Evolutionary conservation across 2,329 filamentous ascomycete genomes (phyloP).

Genomic region (Metarhizium robertsii): DNA sequence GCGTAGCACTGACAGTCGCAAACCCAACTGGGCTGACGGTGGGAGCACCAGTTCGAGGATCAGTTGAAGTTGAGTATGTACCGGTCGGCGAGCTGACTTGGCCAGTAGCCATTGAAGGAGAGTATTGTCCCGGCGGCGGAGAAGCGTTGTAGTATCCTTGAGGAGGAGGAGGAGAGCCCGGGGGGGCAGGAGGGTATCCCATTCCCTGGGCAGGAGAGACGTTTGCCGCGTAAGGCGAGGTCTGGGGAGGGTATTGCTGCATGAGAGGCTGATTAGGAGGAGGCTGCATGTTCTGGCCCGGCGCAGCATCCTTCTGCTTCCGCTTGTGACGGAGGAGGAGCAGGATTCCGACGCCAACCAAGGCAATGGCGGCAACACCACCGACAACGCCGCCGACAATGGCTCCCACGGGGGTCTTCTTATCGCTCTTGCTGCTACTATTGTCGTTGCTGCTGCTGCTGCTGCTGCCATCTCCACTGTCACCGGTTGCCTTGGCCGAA

Average conservation of each 20-base stretch:
- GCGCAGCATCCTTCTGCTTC: not conserved
- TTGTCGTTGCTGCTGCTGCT: not conserved
- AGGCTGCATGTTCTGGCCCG: not conserved
- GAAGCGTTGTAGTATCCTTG: too few relatives aligned
- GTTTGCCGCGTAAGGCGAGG: not conserved
- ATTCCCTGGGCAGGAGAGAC: not conserved
- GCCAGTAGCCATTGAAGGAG: not conserved
- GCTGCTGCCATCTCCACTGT: not conserved
- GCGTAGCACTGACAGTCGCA: not conserved
- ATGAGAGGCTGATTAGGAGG: not conserved
- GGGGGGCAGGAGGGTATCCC: not conserved
- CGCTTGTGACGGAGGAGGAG: slow-evolving; percentile 2
- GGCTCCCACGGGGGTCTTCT: not conserved
- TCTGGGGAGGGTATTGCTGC: not conserved
- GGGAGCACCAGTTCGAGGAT: not conserved
- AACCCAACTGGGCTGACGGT: not conserved
- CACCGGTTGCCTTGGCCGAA: not conserved
- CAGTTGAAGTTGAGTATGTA: not conserved
- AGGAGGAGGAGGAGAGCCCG: not conserved
- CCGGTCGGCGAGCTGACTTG: not conserved
- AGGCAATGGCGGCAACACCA: not conserved
- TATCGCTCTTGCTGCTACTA: not conserved
- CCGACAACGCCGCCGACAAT: not conserved
- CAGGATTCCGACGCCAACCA: not conserved
- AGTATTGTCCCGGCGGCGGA: not conserved